A percentile compares a stretch with the other conserved stretches of the same genome.
These are phyloP conservation scores for Vaccinium vitisidaea DNA, from an alignment of 148 eudicot genomes.

Conservation along the genomic window DNA sequence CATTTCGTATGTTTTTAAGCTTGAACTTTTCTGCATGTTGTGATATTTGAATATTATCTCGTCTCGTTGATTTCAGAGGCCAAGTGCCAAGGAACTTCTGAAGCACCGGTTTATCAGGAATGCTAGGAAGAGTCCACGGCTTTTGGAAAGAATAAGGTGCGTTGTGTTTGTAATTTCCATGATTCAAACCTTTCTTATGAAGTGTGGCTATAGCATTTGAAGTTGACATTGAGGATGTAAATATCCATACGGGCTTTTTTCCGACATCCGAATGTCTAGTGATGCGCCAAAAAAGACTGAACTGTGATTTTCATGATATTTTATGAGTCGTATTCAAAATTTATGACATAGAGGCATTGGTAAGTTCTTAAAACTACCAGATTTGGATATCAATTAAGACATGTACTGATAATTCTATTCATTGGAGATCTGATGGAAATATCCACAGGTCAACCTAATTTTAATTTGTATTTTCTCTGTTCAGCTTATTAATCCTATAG, in stretches of 20 bases:
- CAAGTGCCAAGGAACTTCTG: slow-evolving; percentile 89
- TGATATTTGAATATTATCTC: not conserved
- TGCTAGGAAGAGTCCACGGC: slow-evolving; percentile 86
- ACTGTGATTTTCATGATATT: slow-evolving; percentile 3
- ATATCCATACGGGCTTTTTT: not conserved
- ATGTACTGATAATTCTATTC: not conserved
- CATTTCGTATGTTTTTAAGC: not conserved
- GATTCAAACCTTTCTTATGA: not conserved
- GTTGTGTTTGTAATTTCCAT: slow-evolving; percentile 8
- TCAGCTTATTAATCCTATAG: not conserved
- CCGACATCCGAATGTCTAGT: not conserved
- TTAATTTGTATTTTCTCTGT: not conserved
- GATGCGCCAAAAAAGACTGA: not conserved
- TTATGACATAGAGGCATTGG: not conserved
- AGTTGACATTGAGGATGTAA: not conserved
- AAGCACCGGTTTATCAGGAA: slow-evolving; percentile 83
- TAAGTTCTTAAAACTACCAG: not conserved
- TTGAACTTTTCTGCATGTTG: slow-evolving; percentile 8
- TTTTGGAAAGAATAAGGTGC: slow-evolving; percentile 92
- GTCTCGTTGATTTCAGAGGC: slow-evolving; percentile 57
- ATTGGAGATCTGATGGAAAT: slow-evolving; percentile 6
- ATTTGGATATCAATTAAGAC: slow-evolving; percentile 1
- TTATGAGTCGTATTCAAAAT: not conserved
- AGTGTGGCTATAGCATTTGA: not conserved
- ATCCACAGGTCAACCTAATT: not conserved